These are phyloP conservation scores for Paramecium biaurelia DNA, from an alignment of 73 alveolate genomes.

Conservation along the genomic window DNA sequence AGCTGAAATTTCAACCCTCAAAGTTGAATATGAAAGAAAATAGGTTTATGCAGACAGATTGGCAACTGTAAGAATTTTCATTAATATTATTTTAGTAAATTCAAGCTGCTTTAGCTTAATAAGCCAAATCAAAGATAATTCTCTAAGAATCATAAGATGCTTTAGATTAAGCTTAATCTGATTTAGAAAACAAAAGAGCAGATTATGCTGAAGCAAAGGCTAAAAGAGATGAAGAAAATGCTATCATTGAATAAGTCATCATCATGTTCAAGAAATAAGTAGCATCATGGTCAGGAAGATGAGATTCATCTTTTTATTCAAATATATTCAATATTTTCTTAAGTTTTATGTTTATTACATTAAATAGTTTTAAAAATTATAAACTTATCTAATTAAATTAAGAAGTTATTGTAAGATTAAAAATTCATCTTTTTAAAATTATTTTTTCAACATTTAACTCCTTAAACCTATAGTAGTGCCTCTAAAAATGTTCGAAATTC, in stretches of 20 bases:
- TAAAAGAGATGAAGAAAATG: slow-evolving; percentile 53
- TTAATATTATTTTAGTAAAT: neutral
- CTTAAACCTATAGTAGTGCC: neutral
- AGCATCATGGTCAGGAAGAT: slow-evolving; percentile 58
- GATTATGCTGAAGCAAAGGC: slow-evolving; percentile 47
- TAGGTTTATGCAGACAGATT: slow-evolving; percentile 37
- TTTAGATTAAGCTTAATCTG: slow-evolving; percentile 26
- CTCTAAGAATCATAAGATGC: slow-evolving; percentile 50
- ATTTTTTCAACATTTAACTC: neutral
- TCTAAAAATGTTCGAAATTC: neutral
- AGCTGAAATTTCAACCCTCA: slow-evolving; percentile 16
- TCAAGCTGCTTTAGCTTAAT: slow-evolving; percentile 43
- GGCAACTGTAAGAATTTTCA: neutral
- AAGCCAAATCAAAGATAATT: slow-evolving; percentile 43
- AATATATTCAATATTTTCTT: neutral
- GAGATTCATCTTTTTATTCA: neutral
- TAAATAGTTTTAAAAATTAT: no score
- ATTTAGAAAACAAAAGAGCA: slow-evolving; percentile 26
- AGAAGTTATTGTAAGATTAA: neutral
- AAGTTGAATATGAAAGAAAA: slow-evolving; percentile 43
- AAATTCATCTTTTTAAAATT: neutral
- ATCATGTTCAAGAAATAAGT: slow-evolving; percentile 47
- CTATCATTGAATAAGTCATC: slow-evolving; percentile 31
- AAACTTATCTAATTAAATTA: no score
- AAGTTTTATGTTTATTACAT: neutral